Percentiles rank a stretch among this genome's conserved stretches.
Evolutionary conservation across 352 stramenopile species (phyloP).

Genomic region (Pythium folliculosum): DNA sequence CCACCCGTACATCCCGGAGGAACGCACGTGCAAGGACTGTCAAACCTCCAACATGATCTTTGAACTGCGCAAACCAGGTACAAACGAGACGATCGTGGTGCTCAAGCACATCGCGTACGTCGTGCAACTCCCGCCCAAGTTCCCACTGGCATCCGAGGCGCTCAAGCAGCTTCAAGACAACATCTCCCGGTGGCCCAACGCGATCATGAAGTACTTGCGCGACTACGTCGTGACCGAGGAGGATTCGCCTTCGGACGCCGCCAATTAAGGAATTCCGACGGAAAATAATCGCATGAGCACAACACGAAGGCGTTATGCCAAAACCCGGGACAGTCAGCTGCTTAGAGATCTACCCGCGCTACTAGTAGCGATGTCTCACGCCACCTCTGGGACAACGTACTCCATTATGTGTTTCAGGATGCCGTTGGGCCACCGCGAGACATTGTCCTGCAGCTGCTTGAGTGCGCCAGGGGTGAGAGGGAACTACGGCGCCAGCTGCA

Average conservation of each 20-base stretch:
- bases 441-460: slow-evolving; percentile 7
- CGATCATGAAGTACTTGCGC: neutral
- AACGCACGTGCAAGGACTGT: slow-evolving; percentile 23
- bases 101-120: slow-evolving; percentile 6
- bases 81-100: neutral
- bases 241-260: neutral
- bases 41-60: neutral
- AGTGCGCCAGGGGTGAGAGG: neutral
- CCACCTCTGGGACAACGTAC: neutral
- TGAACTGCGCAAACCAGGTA: neutral
- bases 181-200: slow-evolving; percentile 2
- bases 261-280: neutral
- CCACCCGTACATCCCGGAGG: slow-evolving; percentile 35
- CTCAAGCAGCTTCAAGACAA: slow-evolving; percentile 2
- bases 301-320: no score
- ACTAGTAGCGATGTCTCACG: neutral
- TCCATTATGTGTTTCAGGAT: slow-evolving; percentile 9
- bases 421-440: slow-evolving; percentile 3
- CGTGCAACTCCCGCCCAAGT: slow-evolving; percentile 6
- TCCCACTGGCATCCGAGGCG: neutral
- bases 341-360: no score
- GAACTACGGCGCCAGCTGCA: slow-evolving; percentile 15
- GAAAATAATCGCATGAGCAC: no score
- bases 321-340: no score
- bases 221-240: neutral